Evolutionary conservation across 352 stramenopile genomes (phyloP), one percentile per base, ranked within the genome.

Genomic region (Phytophthora constricta): DNA sequence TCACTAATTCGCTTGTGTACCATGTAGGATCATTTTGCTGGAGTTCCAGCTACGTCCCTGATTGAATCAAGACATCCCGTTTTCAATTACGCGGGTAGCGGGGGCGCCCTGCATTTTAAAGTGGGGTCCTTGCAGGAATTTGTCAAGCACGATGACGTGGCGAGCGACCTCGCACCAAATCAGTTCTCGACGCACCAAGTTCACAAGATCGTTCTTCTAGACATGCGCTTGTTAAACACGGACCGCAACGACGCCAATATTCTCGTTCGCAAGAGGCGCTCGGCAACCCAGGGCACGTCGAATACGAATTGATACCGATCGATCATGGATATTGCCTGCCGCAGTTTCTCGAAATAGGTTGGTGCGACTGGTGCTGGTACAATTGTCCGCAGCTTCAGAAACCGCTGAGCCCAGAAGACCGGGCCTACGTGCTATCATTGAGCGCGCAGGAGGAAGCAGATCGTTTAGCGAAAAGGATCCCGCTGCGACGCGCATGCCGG

Each of bases 291-390:
- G 79, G 70, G 4, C 74, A 81, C 25, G 64, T 80, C 26, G 87
- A 96, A 54, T 96, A 98, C 62, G 87, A 98, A 61, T 79, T 99
- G 23, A 96, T 99, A 56, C 98, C 98, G n/a, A 99, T 99, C 79
- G 98, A 99, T 81, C 98, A 99, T 75, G 98, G 98, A 13, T 99
- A 99, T 68, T 99, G 95, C 72, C 76, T 99, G 27, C 91, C 97
- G 19, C 94, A 98, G 61, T 93, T 94, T 37, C 71, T 98, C 16
- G 95, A 99, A 70, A 98, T 99, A 25, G 97, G 89, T 20, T 99
- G 97, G 94, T 99, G 97, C 68, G 96, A 99, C 75, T 99, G 97
- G 97, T 99, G 96, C 67, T 99, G 97, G 97, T 96, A 98, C 53
- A 96, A 99, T 72, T 99, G 96, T 96, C 93, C 95, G 9, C 97